phyloP scores from a whole-genome alignment of 2,329 filamentous ascomycete genomes.

The Botryotinia narcissicola region DNA sequence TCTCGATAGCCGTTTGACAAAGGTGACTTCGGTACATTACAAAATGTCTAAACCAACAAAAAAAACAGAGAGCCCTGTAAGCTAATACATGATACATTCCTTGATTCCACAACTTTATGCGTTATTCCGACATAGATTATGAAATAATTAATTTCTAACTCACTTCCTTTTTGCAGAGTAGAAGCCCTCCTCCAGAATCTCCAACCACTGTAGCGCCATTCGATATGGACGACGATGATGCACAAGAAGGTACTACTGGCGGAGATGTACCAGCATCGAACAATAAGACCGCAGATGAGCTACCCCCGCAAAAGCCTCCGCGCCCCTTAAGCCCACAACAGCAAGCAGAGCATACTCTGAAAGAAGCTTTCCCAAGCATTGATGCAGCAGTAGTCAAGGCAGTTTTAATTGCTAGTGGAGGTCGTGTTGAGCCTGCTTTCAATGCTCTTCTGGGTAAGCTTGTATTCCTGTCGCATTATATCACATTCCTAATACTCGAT shows the following conservation, averaged over 20 bases:
- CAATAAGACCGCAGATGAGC: constrained; percentile 44
- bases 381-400: constrained; percentile 81
- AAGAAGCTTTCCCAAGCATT: constrained; percentile 88
- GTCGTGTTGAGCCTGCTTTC: constrained; percentile 89
- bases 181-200: constrained; percentile 49
- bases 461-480: neutral
- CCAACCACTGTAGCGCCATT: constrained; percentile 64
- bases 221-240: constrained; percentile 69
- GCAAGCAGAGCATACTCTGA: constrained; percentile 82
- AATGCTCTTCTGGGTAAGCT: constrained; percentile 80
- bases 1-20: neutral
- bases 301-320: constrained; percentile 73
- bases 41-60: constrained; percentile 26
- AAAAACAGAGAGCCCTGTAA: constrained; percentile 16
- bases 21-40: neutral
- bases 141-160: constrained; percentile 9
- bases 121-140: constrained; percentile 8
- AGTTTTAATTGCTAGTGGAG: constrained; percentile 80
- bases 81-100: constrained; percentile 3
- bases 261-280: constrained; percentile 46
- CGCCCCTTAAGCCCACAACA: constrained; percentile 77
- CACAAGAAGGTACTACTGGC: constrained; percentile 56
- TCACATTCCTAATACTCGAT: constrained; percentile 17
- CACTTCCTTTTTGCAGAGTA: constrained; percentile 9
- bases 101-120: constrained; percentile 18